phyloP scores from a whole-genome alignment of 2,329 filamentous ascomycete genomes.

The Cercospora nicotianae region DNA sequence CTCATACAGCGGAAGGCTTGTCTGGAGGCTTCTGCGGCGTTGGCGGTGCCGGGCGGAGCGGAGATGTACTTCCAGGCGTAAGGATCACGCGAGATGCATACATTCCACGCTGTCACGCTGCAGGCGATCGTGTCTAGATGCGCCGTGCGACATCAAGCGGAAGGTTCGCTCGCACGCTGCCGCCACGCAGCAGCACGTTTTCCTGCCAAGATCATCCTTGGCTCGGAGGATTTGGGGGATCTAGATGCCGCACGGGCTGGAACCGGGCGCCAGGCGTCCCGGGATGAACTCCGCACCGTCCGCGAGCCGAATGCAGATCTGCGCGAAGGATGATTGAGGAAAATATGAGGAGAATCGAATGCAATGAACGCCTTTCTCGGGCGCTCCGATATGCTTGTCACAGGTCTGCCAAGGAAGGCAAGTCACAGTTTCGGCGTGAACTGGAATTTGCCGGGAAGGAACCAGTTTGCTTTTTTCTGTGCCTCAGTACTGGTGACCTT shows the following conservation, averaged over 20 bases:
- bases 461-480: conserved; percentile 42
- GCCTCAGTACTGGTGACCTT: conserved; percentile 35
- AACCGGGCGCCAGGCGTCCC: neutral
- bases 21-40: neutral
- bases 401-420: neutral
- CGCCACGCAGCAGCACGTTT: neutral
- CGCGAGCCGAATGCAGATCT: neutral
- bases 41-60: neutral
- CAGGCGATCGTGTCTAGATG: neutral
- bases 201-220: neutral
- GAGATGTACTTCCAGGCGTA: neutral
- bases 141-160: neutral
- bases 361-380: neutral
- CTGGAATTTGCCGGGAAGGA: conserved; percentile 29
- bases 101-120: neutral
- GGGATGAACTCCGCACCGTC: neutral
- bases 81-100: neutral
- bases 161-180: neutral
- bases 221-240: neutral
- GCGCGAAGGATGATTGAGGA: neutral
- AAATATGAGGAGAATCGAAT: neutral
- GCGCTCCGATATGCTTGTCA: neutral
- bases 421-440: conserved; percentile 21
- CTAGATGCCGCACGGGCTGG: neutral
- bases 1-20: neutral